Base-by-base conservation (phyloP, 495 filamentous ascomycete species). In the Penicillium cosmopolitanum region DNA sequence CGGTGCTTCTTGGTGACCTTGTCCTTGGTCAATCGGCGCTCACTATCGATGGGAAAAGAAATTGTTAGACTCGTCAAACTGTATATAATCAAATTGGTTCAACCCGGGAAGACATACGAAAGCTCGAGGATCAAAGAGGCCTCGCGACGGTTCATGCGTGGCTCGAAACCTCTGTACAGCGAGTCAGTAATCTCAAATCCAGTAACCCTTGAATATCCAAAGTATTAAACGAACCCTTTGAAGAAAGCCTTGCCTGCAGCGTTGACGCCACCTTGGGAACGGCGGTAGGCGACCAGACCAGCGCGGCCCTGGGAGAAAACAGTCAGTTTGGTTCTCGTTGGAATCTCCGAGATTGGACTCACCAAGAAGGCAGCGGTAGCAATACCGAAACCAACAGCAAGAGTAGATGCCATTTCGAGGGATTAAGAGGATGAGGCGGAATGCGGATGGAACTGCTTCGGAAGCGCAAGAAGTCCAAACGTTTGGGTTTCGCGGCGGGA, bases 1-100 rank as follows among this genome's bases (percentile, higher is more conserved):
- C 95, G 87, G 79, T 99, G 95, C 63, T 94, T 93, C 80, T 98
- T 97, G 67, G 95, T 90, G 50, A 99, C 82, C 63, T 94, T 93
- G 42, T 96, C 92, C 77, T 96, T 96, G 54, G 86, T 92, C 64
- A 96, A 62, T 60, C 85, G 85, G 48, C 91, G 84, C 73, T 98
- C 95, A 53, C 94, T 97, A 60, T 68, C 51, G 7, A 28, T 2
- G 50, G 9, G 5, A 11, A 28, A 25, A 23, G 23, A 28, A 48
- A 48, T 25, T 13, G 60, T 73, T 66, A 72, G 66, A 52, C 10
- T 13, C 21, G 57, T 46, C 31, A 6, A 38, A 11, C 13, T 33
- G 15, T 54, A 35, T 19, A 34, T 23, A 16, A 53, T 42, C 19
- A 42, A 19, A 9, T 36, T 52, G 47, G 43, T 23, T 48, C 42